Base-by-base conservation (phyloP, 1,284 basidiomycete genomes). In the Inonotus hispidus region DNA sequence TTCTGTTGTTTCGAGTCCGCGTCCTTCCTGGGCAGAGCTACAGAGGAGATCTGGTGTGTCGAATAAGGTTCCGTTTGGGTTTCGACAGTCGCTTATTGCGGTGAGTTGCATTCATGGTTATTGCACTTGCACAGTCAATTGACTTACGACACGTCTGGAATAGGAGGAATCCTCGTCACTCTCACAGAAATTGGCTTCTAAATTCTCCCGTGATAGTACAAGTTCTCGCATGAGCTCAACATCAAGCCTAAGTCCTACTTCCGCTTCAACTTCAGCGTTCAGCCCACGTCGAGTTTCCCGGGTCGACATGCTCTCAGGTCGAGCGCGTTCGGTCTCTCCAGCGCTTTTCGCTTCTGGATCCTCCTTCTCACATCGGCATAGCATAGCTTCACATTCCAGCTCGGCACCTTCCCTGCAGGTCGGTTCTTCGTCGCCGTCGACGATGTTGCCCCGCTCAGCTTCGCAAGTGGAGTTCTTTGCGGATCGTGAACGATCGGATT, bases 61-160 rank as follows among this genome's bases (percentile, higher is more conserved):
- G 4, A 80, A 74, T 52, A 84, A 82, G 67, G 77, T 88, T 43
- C 81, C 85, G 3, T 81, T 88, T 64, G 83, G 84, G 13, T 87
- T 86, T 68, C 75, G 82, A 47, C 76, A 75, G 58, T 75, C 81
- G 5, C 54, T 61, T 49, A 53, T 56, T 37, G 21, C 56, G 43
- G 54, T 56, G 41, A 56, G 29, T 41, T 32, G 7, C 25, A 29
- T 21, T 25, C 6, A 23, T 41, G 2, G 35, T n/a, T 6, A 2
- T 14, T 38, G 11, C n/a, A n/a, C n/a, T n/a, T n/a, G n/a, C n/a
- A n/a, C 49, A 11, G 25, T 4, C 23, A 5, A 10, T 8, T 54
- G n/a, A 32, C 37, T 11, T 25, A 21, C 3, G 19, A 2, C 16
- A 16, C 43, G 19, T 19, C 32, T 54, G 52, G 52, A 35, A 8